phyloP scores from a whole-genome alignment of 495 filamentous ascomycete genomes.

The Penicillium ochrochloron region DNA sequence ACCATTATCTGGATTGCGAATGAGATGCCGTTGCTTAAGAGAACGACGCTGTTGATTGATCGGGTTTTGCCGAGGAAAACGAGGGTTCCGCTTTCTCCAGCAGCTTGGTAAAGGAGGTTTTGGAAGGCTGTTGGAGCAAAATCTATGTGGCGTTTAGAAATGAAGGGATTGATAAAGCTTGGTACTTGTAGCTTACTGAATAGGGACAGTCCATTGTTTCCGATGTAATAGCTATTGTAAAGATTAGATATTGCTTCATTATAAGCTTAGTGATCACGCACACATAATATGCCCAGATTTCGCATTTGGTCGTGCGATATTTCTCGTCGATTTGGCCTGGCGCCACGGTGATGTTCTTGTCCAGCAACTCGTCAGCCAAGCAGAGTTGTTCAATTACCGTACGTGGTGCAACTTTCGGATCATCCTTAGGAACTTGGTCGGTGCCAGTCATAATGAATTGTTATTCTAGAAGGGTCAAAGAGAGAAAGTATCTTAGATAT shows the following conservation, averaged over 20 bases:
- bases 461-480: no score
- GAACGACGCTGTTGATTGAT: conserved; percentile 61
- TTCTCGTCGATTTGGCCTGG: no score
- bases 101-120: conserved; percentile 59
- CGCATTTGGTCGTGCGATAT: conserved; percentile 19
- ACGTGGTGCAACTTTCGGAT: conserved; percentile 1
- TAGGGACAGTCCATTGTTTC: conserved; percentile 63
- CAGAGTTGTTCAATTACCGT: not conserved
- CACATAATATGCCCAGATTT: conserved; percentile 65
- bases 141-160: conserved; percentile 32
- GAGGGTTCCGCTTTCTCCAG: conserved; percentile 50
- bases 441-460: not conserved
- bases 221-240: conserved; percentile 58
- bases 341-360: no score
- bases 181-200: conserved; percentile 47
- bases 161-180: conserved; percentile 4
- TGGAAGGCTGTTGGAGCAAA: conserved; percentile 66
- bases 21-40: conserved; percentile 60
- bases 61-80: conserved; percentile 50
- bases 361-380: not conserved
- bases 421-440: not conserved
- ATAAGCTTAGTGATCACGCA: conserved; percentile 20
- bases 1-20: conserved; percentile 62
- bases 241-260: conserved; percentile 1
- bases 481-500: no score